Base-by-base conservation (phyloP, 2,329 filamentous ascomycete species). In the Colletotrichum sp. region DNA sequence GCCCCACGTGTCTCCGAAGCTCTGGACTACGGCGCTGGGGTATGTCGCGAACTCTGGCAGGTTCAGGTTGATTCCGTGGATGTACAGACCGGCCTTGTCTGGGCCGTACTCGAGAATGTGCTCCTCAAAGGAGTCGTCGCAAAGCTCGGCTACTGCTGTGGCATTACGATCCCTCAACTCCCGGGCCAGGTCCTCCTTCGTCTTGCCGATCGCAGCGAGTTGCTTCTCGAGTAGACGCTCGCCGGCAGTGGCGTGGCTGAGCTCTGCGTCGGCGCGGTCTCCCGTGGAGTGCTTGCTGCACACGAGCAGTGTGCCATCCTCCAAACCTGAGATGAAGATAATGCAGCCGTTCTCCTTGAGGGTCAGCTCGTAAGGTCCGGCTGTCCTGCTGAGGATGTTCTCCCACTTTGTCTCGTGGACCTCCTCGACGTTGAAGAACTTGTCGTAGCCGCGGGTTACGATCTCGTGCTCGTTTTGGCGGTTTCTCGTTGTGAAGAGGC, bases 261-360 rank as follows among this genome's bases (percentile, higher is more conserved):
- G 79, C 34, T 92, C 90, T 7, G 88, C 86, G 82, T 98, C 95
- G 26, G 85, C 85, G n/a, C 96, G 91, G 28, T 92, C 88, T 8
- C 97, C 97, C 0, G 96, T 99, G 1, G 97, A 99, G 84, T 99
- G 97, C 83, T 99, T 99, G 89, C 96, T 99, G 90, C 96, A 99
- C n/a, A 99, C 96, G 9, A 99, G 88, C 12, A 99, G 88, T 2
- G 95, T 95, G 43, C 92, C 96, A 80, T 98, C 96, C 81, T 98
- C 95, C 26, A 99, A 88, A 16, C 96, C 97, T 18, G 96, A 94
- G 60, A 99, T 93, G 87, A 99, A 99, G 79, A 99, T 98, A 84
- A 99, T 99, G 85, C 97, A 99, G n/a, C 97, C 97, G 81, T 99
- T 99, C 85, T 99, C 97, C 86, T 99, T 99, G 68, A 99, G 92